Evolutionary conservation across 805 yeast genomes (phyloP), one percentile per base, ranked within the genome.

Genomic region (Komagataella phaffii): DNA sequence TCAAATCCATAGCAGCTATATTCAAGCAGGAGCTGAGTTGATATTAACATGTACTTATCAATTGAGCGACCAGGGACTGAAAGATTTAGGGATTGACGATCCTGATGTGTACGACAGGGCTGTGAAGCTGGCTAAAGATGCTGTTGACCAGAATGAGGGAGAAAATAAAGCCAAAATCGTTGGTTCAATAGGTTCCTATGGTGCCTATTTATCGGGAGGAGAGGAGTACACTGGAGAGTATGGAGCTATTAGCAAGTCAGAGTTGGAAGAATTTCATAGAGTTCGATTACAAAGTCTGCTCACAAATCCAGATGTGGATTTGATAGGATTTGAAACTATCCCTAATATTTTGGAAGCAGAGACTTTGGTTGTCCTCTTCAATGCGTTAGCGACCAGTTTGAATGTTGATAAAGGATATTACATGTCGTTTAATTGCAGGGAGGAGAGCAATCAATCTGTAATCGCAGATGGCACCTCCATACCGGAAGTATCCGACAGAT

Each of bases 171-270:
- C 58, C 7, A 58, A 57, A 46, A 70, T 81, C 4, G 78, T 77
- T 1, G 95, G 86, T 0, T 77, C 86, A 6, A 64, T 85, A 44
- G 96, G 95, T 0, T 88, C 95, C 0, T 87, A 78, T 61, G 95
- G 90, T 1, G 85, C 90, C 0, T 79, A 66, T 56, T 60, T 83
- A 44, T 79, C 83, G 24, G 72, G 79, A 55, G 88, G 89, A 0
- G 72, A 83, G 0, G 96, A 87, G 59, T 87, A 82, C 58, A 78
- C 82, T 3, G 95, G 95, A 1, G 72, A 80, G 50, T 85, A 85
- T 61, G 73, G 71, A 8, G 68, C 62, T 23, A 67, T 63, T 6
- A 60, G 66, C 2, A 61, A 62, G 7, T 66, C 65, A 14, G 69
- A 68, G 47, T 58, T 85, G 51, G 61, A 59, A 6, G 64, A 66